A percentile compares a stretch with the other conserved stretches of the same genome.
Conservation (phyloP, 345 rosid species). For the Populus deltoides region DNA sequence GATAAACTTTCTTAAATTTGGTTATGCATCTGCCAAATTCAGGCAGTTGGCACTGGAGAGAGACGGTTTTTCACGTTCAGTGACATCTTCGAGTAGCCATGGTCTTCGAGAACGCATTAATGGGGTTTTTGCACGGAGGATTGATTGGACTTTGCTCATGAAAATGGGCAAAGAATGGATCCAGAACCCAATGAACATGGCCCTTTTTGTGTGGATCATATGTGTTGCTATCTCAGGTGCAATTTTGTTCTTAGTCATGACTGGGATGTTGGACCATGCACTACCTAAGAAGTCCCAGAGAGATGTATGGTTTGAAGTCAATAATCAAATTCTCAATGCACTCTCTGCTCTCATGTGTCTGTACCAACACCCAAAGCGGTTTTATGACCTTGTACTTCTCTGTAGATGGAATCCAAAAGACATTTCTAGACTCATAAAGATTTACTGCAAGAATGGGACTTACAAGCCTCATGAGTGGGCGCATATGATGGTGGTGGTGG, state of each 20-base stretch:
- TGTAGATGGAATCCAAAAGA: constrained; percentile 74
- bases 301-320: constrained; percentile 87
- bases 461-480: constrained; percentile 90
- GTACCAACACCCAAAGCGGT: constrained; percentile 85
- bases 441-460: constrained; percentile 81
- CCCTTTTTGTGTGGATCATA: constrained; percentile 67
- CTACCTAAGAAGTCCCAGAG: constrained; percentile 66
- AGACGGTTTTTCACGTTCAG: constrained; percentile 66
- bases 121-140: constrained; percentile 52
- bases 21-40: constrained; percentile 70
- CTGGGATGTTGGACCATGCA: constrained; percentile 79
- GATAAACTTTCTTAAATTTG: constrained; percentile 49
- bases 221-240: constrained; percentile 88
- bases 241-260: constrained; percentile 88
- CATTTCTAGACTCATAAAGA: constrained; percentile 60
- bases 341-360: constrained; percentile 91
- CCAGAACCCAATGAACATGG: constrained; percentile 75
- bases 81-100: constrained; percentile 45
- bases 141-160: constrained; percentile 57
- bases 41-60: constrained; percentile 56
- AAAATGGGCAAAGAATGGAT: constrained; percentile 72
- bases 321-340: constrained; percentile 88
- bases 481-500: constrained; percentile 79
- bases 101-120: constrained; percentile 53
- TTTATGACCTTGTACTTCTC: constrained; percentile 78